phyloP scores from a whole-genome alignment of 2,329 filamentous ascomycete species.

The Ascochyta koolunga region DNA sequence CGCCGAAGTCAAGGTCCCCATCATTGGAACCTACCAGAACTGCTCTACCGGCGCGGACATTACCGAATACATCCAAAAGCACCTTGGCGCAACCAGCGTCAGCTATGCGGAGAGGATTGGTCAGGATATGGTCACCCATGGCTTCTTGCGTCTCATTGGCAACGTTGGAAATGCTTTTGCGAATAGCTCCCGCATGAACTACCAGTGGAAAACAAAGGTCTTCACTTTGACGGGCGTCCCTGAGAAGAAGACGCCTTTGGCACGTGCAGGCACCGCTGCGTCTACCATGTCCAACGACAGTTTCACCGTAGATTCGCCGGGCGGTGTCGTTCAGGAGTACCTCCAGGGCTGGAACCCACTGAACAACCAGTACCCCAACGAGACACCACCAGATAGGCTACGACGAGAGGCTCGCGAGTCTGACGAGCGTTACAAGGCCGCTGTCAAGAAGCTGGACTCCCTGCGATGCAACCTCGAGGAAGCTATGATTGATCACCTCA shows the following conservation, averaged over 20 bases:
- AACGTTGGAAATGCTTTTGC: constrained; percentile 95
- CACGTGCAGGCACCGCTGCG: constrained; percentile 75
- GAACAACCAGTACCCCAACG: constrained; percentile 88
- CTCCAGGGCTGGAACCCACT: constrained; percentile 91
- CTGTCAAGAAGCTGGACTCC: constrained; percentile 84
- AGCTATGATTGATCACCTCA: constrained; percentile 88
- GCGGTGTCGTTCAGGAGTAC: constrained; percentile 85
- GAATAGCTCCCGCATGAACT: constrained; percentile 96
- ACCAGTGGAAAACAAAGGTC: constrained; percentile 93
- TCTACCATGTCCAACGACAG: constrained; percentile 50
- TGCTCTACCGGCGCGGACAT: constrained; percentile 91
- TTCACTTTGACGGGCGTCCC: constrained; percentile 88
- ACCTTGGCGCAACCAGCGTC: constrained; percentile 82
- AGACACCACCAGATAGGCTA: constrained; percentile 85
- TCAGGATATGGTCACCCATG: constrained; percentile 85
- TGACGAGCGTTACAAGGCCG: constrained; percentile 90
- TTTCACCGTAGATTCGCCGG: constrained; percentile 75
- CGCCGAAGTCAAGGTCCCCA: constrained; percentile 91
- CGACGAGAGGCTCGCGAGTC: constrained; percentile 87
- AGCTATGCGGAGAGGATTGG: constrained; percentile 94
- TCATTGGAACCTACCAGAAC: constrained; percentile 92
- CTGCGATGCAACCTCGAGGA: constrained; percentile 95
- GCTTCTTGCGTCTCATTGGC: constrained; percentile 87
- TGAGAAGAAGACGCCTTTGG: constrained; percentile 79
- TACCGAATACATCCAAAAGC: constrained; percentile 89